Base-by-base conservation (phyloP, 352 stramenopile species). In the Pythium grandisporangium region DNA sequence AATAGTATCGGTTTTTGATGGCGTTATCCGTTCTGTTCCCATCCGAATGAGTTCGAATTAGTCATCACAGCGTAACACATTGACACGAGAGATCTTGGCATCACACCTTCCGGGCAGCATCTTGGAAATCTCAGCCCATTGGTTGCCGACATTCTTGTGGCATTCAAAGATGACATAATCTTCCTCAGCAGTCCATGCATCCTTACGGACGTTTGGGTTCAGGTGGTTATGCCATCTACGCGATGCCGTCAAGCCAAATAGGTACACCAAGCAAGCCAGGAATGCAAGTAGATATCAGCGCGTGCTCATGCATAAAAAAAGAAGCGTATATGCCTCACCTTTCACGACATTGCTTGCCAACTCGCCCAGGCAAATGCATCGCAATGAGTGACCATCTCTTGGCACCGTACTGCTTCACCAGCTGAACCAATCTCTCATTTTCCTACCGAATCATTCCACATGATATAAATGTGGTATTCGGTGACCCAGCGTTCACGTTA, bases 1-100 rank as follows among this genome's bases (percentile, higher is more conserved):
- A 95, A 57, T 97, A 95, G 55, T 91, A 95, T 27, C 82, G 69
- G 47, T 94, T 95, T 61, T 96, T 96, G 54, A 96, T 95, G 22
- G 79, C 80, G 53, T 96, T 96, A 53, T 96, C 84, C 21, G 84
- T 94, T 33, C 77, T 78, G 17, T 19, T n/a, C n/a, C n/a, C n/a
- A n/a, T n/a, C n/a, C n/a, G n/a, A n/a, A n/a, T n/a, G n/a, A n/a
- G n/a, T n/a, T n/a, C n/a, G n/a, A n/a, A n/a, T n/a, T n/a, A n/a
- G n/a, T n/a, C n/a, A n/a, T n/a, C n/a, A n/a, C n/a, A n/a, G n/a
- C n/a, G n/a, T n/a, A n/a, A n/a, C n/a, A n/a, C n/a, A n/a, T n/a
- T n/a, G n/a, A n/a, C n/a, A n/a, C n/a, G n/a, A n/a, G 22, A 34
- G 27, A 45, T 29, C 35, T 14, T 1, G 33, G 10, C 21, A 33